Base-by-base conservation (phyloP, 768 basidiomycete genomes). In the Dictyophora rubrovolvata region DNA sequence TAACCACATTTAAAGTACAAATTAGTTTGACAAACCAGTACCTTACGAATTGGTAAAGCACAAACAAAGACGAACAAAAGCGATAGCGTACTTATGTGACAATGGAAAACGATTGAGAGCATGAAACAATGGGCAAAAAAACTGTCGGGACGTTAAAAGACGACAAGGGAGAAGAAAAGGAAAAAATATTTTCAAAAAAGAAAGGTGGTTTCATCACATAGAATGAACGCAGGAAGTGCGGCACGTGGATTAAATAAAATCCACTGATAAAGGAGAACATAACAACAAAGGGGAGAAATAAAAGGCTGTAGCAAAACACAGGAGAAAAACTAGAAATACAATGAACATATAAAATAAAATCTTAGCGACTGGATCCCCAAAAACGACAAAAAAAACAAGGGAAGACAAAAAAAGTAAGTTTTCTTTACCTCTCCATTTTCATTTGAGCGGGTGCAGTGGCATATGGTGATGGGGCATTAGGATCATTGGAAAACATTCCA, bases 401-500 rank as follows among this genome's bases (percentile, higher is more conserved):
- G 7, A 28, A 28, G 28, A 28, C 2, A 28, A 28, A 28, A 7
- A 28, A 28, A 28, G 28, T 28, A 7, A 28, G 28, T 28, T 28
- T 42, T 42, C 42, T 14, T 42, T 12, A 42, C 10, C 42, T 42
- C 42, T 42, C 42, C 42, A 42, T 52, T 35, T 59, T 51, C 57
- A 42, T 22, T 20, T 59, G 50, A 35, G 52, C 18, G 18, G 36
- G 33, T 12, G 57, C 5, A 3, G 47, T 18, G 16, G 35, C 57
- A 23, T 59, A 59, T 12, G 33, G 50, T 18, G 14, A 22, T 12
- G 50, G 50, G 7, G 33, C 57, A 20, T 28, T 51, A 11, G 57
- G 49, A 28, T 59, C 57, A 36, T 46, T 59, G 8, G 28, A 14
- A 20, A 59, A 59, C 57, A 59, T 59, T 11, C 57, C 57, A 20